Evolutionary conservation across 768 basidiomycete species (phyloP).

Genomic region (Arthromyces matolae): DNA sequence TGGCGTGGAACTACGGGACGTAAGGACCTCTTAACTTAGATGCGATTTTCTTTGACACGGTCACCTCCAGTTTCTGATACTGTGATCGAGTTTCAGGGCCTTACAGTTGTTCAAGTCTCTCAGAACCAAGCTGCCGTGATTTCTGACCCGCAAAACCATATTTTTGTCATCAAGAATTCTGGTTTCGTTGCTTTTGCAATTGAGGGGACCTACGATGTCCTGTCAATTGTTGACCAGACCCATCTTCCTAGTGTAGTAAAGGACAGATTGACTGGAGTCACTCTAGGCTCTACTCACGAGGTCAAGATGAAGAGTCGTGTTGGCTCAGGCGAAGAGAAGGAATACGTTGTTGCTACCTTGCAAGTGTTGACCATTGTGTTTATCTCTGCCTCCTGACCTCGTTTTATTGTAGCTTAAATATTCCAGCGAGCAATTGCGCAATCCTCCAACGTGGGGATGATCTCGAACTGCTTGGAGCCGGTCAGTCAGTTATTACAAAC

Average conservation of each 20-base stretch:
- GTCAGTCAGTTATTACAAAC: slow-evolving; percentile 82
- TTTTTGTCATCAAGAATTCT: slow-evolving; percentile 76
- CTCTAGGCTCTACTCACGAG: slow-evolving; percentile 72
- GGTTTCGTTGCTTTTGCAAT: slow-evolving; percentile 78
- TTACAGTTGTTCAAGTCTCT: slow-evolving; percentile 83
- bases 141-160: slow-evolving; percentile 74
- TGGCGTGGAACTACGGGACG: slow-evolving; percentile 68
- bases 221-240: slow-evolving; percentile 82
- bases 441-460: slow-evolving; percentile 81
- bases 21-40: slow-evolving; percentile 29
- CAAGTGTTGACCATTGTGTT: slow-evolving; percentile 27
- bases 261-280: slow-evolving; percentile 57
- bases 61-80: slow-evolving; percentile 67
- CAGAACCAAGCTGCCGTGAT: slow-evolving; percentile 79
- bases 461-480: slow-evolving; percentile 71
- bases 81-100: slow-evolving; percentile 73
- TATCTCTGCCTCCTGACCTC: slow-evolving; percentile 1
- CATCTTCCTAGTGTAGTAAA: slow-evolving; percentile 60
- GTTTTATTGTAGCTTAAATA: slow-evolving; percentile 53
- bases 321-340: slow-evolving; percentile 39
- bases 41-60: background rate
- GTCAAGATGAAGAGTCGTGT: slow-evolving; percentile 70
- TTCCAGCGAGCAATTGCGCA: slow-evolving; percentile 85
- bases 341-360: slow-evolving; percentile 81
- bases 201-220: slow-evolving; percentile 74